phyloP scores from a whole-genome alignment of 2,329 filamentous ascomycete genomes.

The Leptographium flavum region DNA sequence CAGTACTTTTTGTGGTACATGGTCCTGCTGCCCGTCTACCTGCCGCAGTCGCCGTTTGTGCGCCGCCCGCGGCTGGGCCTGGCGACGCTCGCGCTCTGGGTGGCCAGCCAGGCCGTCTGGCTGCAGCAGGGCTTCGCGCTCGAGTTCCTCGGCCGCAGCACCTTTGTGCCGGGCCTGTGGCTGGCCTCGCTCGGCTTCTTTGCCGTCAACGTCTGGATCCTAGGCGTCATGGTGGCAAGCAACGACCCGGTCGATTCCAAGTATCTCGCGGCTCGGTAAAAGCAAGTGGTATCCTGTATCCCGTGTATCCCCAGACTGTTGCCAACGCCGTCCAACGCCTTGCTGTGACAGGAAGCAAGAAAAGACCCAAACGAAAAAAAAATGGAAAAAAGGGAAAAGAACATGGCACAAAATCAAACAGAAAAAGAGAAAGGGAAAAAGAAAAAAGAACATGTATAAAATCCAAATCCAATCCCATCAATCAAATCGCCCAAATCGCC shows the following conservation, averaged over 20 bases:
- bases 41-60: constrained; percentile 65
- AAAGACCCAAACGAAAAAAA: too few relatives aligned
- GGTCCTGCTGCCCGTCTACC: constrained; percentile 80
- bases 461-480: too few relatives aligned
- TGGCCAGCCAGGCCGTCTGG: constrained; percentile 61
- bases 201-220: constrained; percentile 70
- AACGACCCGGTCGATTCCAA: too few relatives aligned
- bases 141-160: constrained; percentile 68
- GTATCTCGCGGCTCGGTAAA: background rate
- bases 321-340: too few relatives aligned
- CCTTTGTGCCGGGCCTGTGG: constrained; percentile 79
- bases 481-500: background rate
- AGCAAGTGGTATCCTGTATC: background rate
- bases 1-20: constrained; percentile 99
- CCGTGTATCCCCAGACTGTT: background rate
- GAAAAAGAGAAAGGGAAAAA: background rate
- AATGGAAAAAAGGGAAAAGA: background rate
- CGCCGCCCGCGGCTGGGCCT: constrained; percentile 45
- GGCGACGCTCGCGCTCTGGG: constrained; percentile 55
- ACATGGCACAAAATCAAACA: constrained; percentile 1
- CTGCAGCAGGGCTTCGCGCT: constrained; percentile 61
- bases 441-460: background rate
- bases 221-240: constrained; percentile 68
- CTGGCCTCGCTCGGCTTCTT: constrained; percentile 66
- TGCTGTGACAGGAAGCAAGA: too few relatives aligned